Evolutionary conservation across 306 rosid genomes (phyloP).

Genomic region (Ochetophila trinervis): DNA sequence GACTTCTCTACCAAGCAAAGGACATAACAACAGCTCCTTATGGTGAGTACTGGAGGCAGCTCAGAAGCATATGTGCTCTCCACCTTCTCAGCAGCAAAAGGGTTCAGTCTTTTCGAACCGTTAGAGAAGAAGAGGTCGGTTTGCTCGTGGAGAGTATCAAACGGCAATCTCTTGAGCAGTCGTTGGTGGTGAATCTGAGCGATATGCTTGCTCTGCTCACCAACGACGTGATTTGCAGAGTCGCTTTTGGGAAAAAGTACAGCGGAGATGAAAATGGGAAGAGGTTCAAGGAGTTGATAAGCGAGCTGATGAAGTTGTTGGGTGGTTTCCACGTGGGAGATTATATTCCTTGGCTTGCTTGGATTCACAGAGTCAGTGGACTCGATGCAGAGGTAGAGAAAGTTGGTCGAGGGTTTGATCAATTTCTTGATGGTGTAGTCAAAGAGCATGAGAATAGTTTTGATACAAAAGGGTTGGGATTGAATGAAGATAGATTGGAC

Average conservation of each 20-base stretch:
- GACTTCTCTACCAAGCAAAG: constrained; percentile 34
- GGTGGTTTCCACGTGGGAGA: constrained; percentile 15
- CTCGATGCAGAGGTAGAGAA: constrained; percentile 32
- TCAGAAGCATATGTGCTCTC: constrained; percentile 24
- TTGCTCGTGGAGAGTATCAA: constrained; percentile 11
- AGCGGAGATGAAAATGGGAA: constrained; percentile 2
- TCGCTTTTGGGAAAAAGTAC: constrained; percentile 17
- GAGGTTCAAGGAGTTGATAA: constrained; percentile 11
- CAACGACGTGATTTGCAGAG: constrained; percentile 17
- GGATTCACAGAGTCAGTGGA: constrained; percentile 36
- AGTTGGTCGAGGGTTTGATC: constrained; percentile 40
- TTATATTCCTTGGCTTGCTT: constrained; percentile 29
- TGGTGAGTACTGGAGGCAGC: constrained; percentile 52
- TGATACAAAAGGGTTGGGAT: not conserved
- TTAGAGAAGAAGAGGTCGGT: constrained; percentile 16
- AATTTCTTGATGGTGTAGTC: constrained; percentile 40
- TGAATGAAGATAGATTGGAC: constrained; percentile 22
- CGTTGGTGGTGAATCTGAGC: constrained; percentile 15
- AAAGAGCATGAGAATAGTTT: constrained; percentile 34
- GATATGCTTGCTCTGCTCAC: constrained; percentile 1
- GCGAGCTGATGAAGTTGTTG: constrained; percentile 13
- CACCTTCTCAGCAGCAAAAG: constrained; percentile 12
- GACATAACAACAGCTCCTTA: constrained; percentile 39
- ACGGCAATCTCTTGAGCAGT: not conserved
- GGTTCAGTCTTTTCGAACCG: constrained; percentile 8